Percentiles rank a stretch among this genome's conserved stretches.
Conservation (phyloP, 2,329 filamentous ascomycete species). For the Curvularia spicifera region DNA sequence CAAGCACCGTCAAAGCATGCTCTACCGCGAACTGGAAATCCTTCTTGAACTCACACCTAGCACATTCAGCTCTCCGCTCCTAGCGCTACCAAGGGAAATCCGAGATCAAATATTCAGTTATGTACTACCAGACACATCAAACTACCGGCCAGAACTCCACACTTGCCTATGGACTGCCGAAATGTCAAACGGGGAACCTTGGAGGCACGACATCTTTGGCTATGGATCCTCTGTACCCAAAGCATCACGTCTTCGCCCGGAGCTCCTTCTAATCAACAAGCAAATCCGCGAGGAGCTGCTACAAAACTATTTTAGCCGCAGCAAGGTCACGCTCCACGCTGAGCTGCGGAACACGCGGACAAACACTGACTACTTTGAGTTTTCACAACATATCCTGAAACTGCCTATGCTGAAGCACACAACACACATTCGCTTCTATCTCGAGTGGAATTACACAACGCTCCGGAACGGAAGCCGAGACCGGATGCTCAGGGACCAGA, state of each 20-base stretch:
- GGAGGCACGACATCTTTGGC: conserved; percentile 44
- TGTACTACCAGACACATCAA: conserved; percentile 30
- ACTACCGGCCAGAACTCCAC: conserved; percentile 39
- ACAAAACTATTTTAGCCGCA: conserved; percentile 34
- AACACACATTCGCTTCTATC: conserved; percentile 43
- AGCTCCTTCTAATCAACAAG: conserved; percentile 40
- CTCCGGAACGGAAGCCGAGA: conserved; percentile 27
- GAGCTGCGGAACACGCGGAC: conserved; percentile 41
- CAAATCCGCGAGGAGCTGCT: conserved; percentile 42
- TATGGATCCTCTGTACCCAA: conserved; percentile 38
- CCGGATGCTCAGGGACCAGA: conserved; percentile 35
- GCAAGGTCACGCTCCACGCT: conserved; percentile 44
- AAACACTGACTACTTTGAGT: conserved; percentile 44
- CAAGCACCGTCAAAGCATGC: conserved; percentile 41
- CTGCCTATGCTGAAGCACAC: conserved; percentile 39
- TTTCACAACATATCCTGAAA: conserved; percentile 43
- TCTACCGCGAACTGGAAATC: conserved; percentile 43
- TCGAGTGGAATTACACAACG: conserved; percentile 46
- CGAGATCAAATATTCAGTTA: conserved; percentile 37
- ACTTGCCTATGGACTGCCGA: conserved; percentile 47
- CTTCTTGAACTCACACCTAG: conserved; percentile 45
- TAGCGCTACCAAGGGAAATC: conserved; percentile 41
- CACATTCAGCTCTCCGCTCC: conserved; percentile 39
- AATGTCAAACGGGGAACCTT: conserved; percentile 43
- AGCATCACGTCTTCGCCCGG: conserved; percentile 27